Conservation (phyloP, 495 filamentous ascomycete genomes). For the Penicillium desertorum region DNA sequence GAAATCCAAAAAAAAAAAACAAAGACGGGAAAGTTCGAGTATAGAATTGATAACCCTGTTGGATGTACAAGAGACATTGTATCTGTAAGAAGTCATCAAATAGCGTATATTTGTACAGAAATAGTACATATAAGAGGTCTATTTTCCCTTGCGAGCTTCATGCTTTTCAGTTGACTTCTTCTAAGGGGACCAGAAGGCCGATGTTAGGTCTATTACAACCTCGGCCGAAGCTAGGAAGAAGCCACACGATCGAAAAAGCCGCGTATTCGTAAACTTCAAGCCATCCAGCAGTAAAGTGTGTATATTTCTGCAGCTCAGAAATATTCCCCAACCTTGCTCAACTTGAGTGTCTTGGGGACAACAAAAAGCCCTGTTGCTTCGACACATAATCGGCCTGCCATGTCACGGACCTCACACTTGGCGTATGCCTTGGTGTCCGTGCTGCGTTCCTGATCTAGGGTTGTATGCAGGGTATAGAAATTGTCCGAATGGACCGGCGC, state of each 20-base stretch:
- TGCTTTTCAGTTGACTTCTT: neutral
- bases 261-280: neutral
- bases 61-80: neutral
- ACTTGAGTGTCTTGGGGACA: constrained; percentile 53
- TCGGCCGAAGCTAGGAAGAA: neutral
- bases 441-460: constrained; percentile 46
- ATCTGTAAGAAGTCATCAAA: neutral
- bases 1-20: constrained; percentile 15
- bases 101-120: neutral
- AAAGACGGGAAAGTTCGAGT: neutral
- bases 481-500: constrained; percentile 54
- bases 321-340: constrained; percentile 42
- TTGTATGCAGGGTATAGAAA: constrained; percentile 64
- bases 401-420: constrained; percentile 52
- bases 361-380: constrained; percentile 64
- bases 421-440: constrained; percentile 64
- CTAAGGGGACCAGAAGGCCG: neutral
- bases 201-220: neutral
- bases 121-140: neutral
- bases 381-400: constrained; percentile 53
- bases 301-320: constrained; percentile 33
- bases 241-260: neutral
- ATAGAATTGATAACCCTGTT: neutral
- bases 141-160: neutral
- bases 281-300: neutral